Evolutionary conservation across 2,329 filamentous ascomycete species (phyloP).

Genomic region (Pseudogymnoascus sp.): DNA sequence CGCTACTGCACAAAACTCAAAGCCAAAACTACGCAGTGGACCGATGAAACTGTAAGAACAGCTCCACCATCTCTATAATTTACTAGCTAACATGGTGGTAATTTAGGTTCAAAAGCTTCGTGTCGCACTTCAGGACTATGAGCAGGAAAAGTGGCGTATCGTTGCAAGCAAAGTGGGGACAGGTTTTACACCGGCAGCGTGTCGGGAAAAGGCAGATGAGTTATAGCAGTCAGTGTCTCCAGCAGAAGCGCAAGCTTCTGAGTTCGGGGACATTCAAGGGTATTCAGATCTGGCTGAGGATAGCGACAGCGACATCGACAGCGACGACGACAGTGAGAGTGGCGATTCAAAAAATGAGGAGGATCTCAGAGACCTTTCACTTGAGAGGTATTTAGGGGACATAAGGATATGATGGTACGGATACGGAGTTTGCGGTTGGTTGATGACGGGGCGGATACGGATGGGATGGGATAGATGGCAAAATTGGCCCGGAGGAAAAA

Average conservation of each 20-base stretch:
- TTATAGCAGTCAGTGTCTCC: slow-evolving; percentile 32
- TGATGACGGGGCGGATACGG: background rate
- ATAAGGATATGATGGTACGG: background rate
- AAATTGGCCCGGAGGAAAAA: slow-evolving; percentile 4
- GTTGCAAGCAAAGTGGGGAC: slow-evolving; percentile 85
- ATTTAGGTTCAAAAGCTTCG: slow-evolving; percentile 70
- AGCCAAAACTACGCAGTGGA: slow-evolving; percentile 89
- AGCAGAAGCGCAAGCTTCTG: slow-evolving; percentile 29
- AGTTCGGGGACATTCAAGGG: slow-evolving; percentile 26
- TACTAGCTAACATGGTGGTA: background rate
- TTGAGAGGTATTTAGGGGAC: background rate
- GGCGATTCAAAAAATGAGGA: background rate
- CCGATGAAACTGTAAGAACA: slow-evolving; percentile 74
- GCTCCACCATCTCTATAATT: slow-evolving; percentile 5
- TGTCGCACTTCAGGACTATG: slow-evolving; percentile 72
- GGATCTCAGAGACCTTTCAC: background rate
- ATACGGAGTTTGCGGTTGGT: background rate
- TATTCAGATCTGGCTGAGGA: slow-evolving; percentile 2
- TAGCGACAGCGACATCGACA: background rate
- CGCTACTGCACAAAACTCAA: slow-evolving; percentile 93
- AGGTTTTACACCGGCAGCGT: slow-evolving; percentile 80
- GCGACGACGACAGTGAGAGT: background rate
- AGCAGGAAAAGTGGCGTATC: slow-evolving; percentile 88
- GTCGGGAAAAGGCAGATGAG: slow-evolving; percentile 53
- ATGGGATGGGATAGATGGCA: slow-evolving; percentile 2